Conservation (phyloP, 148 eudicot genomes). For the Tetragonia tetragonoides region DNA sequence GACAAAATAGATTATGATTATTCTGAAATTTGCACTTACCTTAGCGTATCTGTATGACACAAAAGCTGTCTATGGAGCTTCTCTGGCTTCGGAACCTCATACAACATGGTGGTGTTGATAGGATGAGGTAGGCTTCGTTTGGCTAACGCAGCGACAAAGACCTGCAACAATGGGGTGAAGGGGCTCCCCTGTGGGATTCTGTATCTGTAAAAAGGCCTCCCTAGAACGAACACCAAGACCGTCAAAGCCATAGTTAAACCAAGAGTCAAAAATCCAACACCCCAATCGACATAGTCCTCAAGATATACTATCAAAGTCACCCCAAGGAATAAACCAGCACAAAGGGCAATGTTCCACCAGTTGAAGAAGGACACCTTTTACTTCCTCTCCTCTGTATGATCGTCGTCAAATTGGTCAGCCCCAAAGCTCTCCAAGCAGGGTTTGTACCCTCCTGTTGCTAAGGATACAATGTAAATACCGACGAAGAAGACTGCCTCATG, state of each 20-base stretch:
- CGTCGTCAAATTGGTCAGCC: constrained; percentile 66
- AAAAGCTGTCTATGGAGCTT: constrained; percentile 38
- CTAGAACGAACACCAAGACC: constrained; percentile 35
- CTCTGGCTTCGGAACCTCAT: constrained; percentile 39
- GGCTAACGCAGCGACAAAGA: constrained; percentile 42
- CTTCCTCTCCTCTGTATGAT: constrained; percentile 37
- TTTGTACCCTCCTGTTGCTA: constrained; percentile 61
- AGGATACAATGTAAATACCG: constrained; percentile 48
- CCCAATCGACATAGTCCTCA: constrained; percentile 54
- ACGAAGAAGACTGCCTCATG: constrained; percentile 47
- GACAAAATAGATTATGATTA: too few species aligned
- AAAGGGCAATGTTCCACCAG: constrained; percentile 44
- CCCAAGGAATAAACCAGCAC: constrained; percentile 38
- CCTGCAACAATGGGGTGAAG: constrained; percentile 50
- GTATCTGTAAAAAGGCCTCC: constrained; percentile 43
- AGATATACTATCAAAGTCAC: constrained; percentile 45
- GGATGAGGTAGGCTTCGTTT: constrained; percentile 40
- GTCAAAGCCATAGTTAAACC: constrained; percentile 31
- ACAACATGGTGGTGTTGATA: constrained; percentile 29
- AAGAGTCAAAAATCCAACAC: constrained; percentile 34
- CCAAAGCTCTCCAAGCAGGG: constrained; percentile 63
- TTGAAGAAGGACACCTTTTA: constrained; percentile 47
- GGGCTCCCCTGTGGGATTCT: constrained; percentile 45
- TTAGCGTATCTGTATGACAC: constrained; percentile 51
- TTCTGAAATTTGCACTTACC: constrained; percentile 22